A percentile compares a stretch with the other conserved stretches of the same genome.
phyloP scores from a whole-genome alignment of 2,329 filamentous ascomycete genomes.

The Cytospora schulzeri region DNA sequence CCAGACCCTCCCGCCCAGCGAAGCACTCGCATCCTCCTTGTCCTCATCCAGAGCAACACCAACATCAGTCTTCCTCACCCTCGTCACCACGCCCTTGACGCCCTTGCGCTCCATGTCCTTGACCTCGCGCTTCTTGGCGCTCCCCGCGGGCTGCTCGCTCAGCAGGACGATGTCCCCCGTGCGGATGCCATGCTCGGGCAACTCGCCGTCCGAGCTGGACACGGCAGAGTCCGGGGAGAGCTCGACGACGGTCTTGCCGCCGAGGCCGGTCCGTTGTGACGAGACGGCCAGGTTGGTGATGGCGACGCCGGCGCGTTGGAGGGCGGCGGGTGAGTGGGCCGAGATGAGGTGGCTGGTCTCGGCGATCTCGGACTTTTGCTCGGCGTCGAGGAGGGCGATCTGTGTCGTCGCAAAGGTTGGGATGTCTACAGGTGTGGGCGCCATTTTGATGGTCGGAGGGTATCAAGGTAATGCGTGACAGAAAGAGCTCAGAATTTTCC shows the following conservation, averaged over 20 bases:
- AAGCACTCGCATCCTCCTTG: constrained; percentile 48
- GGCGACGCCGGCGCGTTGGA: constrained; percentile 78
- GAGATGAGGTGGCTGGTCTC: constrained; percentile 70
- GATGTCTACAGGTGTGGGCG: constrained; percentile 52
- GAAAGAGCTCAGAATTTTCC: neutral
- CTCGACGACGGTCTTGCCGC: constrained; percentile 88
- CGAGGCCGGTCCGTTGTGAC: constrained; percentile 83
- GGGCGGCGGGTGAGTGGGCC: constrained; percentile 65
- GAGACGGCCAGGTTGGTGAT: constrained; percentile 74
- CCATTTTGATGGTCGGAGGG: constrained; percentile 35
- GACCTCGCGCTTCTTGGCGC: constrained; percentile 72
- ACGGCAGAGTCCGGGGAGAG: constrained; percentile 66
- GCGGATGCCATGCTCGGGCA: constrained; percentile 76
- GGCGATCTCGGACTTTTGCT: constrained; percentile 71
- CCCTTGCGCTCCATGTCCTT: constrained; percentile 70
- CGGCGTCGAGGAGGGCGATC: constrained; percentile 68
- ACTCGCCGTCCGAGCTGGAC: constrained; percentile 43
- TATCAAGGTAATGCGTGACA: neutral
- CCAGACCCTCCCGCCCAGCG: constrained; percentile 58
- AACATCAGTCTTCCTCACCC: constrained; percentile 59
- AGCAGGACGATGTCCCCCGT: constrained; percentile 78
- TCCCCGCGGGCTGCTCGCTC: constrained; percentile 72
- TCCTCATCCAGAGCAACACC: constrained; percentile 72
- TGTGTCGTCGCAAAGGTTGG: constrained; percentile 71
- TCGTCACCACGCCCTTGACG: constrained; percentile 70